Conservation (phyloP, 805 yeast genomes). For the Spathaspora girioi region DNA sequence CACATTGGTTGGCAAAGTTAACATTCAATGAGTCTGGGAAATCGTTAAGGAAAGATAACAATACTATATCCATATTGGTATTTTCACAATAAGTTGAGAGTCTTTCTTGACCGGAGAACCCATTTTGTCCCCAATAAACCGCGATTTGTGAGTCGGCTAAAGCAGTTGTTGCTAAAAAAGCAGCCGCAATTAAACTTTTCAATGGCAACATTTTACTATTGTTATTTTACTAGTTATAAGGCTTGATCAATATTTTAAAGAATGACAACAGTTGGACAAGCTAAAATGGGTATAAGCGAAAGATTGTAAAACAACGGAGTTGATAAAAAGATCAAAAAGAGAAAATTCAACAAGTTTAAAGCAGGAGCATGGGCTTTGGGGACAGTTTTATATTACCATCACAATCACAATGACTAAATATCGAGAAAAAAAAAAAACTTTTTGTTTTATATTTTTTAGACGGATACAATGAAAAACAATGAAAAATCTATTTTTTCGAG, state of each 20-base stretch:
- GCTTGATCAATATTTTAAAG: background rate
- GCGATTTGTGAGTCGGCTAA: conserved; percentile 14
- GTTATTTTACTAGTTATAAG: background rate
- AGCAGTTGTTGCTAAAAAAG: conserved; percentile 6
- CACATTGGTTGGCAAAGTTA: conserved; percentile 20
- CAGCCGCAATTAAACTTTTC: conserved; percentile 8
- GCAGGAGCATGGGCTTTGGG: no score
- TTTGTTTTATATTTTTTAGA: no score
- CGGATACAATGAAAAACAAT: no score
- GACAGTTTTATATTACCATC: no score
- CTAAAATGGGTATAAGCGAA: background rate
- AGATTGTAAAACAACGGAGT: background rate
- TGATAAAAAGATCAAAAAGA: no score
- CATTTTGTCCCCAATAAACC: conserved; percentile 20
- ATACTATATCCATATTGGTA: conserved; percentile 61
- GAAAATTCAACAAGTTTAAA: no score
- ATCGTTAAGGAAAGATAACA: conserved; percentile 62
- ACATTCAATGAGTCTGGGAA: conserved; percentile 41
- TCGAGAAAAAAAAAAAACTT: no score
- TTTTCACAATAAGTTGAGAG: conserved; percentile 53
- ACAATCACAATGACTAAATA: no score
- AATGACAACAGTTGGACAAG: background rate
- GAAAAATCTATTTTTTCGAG: no score
- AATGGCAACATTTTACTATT: conserved; percentile 4
- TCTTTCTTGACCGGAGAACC: conserved; percentile 22